phyloP scores from a whole-genome alignment of 345 rosid genomes.

The Aurinia saxatilis region DNA sequence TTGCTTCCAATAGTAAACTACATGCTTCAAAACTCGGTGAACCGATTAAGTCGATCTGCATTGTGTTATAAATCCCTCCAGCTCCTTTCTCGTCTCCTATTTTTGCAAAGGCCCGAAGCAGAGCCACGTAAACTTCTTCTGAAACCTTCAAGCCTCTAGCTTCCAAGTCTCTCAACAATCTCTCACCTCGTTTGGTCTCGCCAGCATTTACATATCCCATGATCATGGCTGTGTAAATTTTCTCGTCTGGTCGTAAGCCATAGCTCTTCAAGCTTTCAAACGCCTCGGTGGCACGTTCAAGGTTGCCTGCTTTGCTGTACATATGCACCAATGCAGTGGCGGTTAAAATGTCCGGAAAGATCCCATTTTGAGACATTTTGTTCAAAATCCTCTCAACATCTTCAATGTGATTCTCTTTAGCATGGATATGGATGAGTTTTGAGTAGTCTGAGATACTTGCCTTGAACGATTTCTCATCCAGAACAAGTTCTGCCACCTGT shows the following conservation, averaged over 20 bases:
- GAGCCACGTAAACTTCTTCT: slow-evolving; percentile 53
- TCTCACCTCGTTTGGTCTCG: slow-evolving; percentile 38
- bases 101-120: slow-evolving; percentile 59
- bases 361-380: slow-evolving; percentile 62
- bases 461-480: slow-evolving; percentile 62
- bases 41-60: slow-evolving; percentile 34
- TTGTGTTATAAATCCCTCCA: slow-evolving; percentile 32
- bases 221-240: slow-evolving; percentile 64
- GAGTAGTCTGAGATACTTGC: slow-evolving; percentile 53
- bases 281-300: slow-evolving; percentile 59
- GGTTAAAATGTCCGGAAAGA: slow-evolving; percentile 53
- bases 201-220: slow-evolving; percentile 64
- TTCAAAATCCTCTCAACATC: slow-evolving; percentile 67
- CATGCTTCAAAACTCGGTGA: slow-evolving; percentile 41
- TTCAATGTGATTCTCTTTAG: slow-evolving; percentile 45
- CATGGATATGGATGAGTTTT: slow-evolving; percentile 61
- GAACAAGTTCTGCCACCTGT: slow-evolving; percentile 65
- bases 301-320: slow-evolving; percentile 67
- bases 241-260: slow-evolving; percentile 59
- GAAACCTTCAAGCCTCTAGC: slow-evolving; percentile 40
- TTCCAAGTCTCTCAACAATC: slow-evolving; percentile 52
- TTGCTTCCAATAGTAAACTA: slow-evolving; percentile 58
- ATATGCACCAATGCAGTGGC: slow-evolving; percentile 49
- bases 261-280: slow-evolving; percentile 49
- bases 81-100: slow-evolving; percentile 43